Evolutionary conservation across 2,329 filamentous ascomycete species (phyloP).

Genomic region (Monosporascus sp.): DNA sequence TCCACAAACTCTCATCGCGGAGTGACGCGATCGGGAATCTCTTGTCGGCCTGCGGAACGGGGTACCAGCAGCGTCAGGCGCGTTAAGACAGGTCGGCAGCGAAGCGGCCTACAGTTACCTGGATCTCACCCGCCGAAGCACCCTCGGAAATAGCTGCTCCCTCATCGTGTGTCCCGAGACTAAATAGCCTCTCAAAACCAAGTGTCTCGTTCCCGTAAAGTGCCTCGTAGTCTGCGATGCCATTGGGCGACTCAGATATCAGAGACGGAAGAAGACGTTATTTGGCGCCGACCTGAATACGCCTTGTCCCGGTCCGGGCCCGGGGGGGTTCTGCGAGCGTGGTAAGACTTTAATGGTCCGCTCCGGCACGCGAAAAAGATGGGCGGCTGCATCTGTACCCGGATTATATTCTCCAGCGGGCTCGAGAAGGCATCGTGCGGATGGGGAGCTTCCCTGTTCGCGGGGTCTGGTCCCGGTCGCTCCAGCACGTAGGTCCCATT

Average conservation of each 20-base stretch:
- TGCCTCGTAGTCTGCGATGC: neutral
- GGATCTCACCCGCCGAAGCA: neutral
- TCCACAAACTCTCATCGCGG: neutral
- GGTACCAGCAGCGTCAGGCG: neutral
- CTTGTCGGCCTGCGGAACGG: neutral
- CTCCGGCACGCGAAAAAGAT: neutral
- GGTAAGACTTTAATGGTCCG: neutral
- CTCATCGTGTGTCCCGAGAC: neutral
- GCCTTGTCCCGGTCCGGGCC: neutral
- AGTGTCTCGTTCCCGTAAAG: neutral
- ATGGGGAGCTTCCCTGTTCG: conserved; percentile 6
- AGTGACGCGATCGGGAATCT: neutral
- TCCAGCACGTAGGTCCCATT: conserved; percentile 6
- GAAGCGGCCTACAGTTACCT: neutral
- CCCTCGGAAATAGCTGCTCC: neutral
- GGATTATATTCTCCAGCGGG: conserved; percentile 5
- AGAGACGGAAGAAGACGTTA: neutral
- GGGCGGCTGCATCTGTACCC: conserved; percentile 5
- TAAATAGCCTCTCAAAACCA: neutral
- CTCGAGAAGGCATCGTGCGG: conserved; percentile 9
- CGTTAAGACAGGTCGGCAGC: neutral
- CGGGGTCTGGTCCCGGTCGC: conserved; percentile 4
- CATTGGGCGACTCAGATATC: neutral
- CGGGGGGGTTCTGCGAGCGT: neutral
- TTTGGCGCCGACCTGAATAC: neutral